Evolutionary conservation across 2,329 filamentous ascomycete species (phyloP).

Genomic region (Peltaster fructicola): DNA sequence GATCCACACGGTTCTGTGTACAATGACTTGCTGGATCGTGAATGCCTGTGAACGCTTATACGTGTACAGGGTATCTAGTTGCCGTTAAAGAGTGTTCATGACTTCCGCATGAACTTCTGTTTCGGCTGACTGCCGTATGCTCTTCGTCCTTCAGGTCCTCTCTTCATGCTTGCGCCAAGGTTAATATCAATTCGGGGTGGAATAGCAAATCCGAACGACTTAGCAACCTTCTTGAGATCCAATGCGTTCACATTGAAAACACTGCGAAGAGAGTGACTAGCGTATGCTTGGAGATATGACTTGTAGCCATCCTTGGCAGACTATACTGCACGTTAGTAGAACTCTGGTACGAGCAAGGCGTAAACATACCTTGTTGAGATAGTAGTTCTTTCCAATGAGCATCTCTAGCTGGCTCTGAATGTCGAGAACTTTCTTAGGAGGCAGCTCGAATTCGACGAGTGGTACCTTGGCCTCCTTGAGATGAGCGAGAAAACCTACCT

Average conservation of each 20-base stretch:
- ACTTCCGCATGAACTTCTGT: slow-evolving; percentile 25
- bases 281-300: slow-evolving; percentile 88
- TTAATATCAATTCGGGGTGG: slow-evolving; percentile 67
- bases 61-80: no score
- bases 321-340: slow-evolving; percentile 15
- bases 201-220: slow-evolving; percentile 62
- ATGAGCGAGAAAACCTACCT: slow-evolving; percentile 82
- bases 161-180: slow-evolving; percentile 57
- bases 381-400: slow-evolving; percentile 89
- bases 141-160: slow-evolving; percentile 54
- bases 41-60: no score
- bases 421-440: slow-evolving; percentile 74
- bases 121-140: slow-evolving; percentile 65
- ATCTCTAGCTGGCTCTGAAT: slow-evolving; percentile 72
- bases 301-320: slow-evolving; percentile 59
- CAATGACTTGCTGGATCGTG: no score
- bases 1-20: no score
- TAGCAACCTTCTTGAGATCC: slow-evolving; percentile 68
- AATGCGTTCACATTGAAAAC: slow-evolving; percentile 73
- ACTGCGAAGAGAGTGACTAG: slow-evolving; percentile 64
- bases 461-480: slow-evolving; percentile 84
- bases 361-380: slow-evolving; percentile 60
- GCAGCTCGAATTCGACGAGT: slow-evolving; percentile 91
- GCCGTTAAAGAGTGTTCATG: no score
- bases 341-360: not conserved